Conservation (phyloP, 2,329 filamentous ascomycete genomes). For the Fusarium paranaense region DNA sequence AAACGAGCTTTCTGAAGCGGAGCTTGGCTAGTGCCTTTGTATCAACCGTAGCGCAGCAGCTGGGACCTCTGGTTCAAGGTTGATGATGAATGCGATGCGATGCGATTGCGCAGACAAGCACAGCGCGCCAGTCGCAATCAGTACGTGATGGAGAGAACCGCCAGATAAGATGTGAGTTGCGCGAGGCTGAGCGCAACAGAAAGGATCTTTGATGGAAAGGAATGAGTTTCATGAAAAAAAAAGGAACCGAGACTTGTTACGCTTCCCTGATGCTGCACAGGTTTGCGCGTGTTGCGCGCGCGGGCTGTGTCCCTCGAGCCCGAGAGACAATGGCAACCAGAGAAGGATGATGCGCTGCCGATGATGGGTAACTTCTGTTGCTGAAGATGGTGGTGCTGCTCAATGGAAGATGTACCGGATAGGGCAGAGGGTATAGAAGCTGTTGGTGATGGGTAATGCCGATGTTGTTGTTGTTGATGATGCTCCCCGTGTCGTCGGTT, state of each 20-base stretch:
- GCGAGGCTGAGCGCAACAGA: slow-evolving; percentile 11
- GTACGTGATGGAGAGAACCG: slow-evolving; percentile 7
- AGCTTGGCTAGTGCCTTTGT: slow-evolving; percentile 32
- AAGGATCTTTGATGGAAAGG: not conserved
- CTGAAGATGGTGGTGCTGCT: slow-evolving; percentile 14
- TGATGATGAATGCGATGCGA: slow-evolving; percentile 25
- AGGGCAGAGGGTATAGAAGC: slow-evolving; percentile 13
- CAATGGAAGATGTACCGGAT: slow-evolving; percentile 5
- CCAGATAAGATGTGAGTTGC: slow-evolving; percentile 13
- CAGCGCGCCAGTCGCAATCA: slow-evolving; percentile 8
- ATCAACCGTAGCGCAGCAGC: slow-evolving; percentile 24
- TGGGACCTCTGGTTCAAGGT: slow-evolving; percentile 21
- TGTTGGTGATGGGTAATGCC: slow-evolving; percentile 11
- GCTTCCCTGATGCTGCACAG: slow-evolving; percentile 19
- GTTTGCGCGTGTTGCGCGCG: slow-evolving; percentile 14
- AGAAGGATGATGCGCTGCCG: slow-evolving; percentile 4
- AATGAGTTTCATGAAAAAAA: not conserved
- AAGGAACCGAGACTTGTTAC: slow-evolving; percentile 17
- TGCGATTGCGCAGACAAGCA: slow-evolving; percentile 15
- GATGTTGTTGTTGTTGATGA: slow-evolving; percentile 9
- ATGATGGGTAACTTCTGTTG: slow-evolving; percentile 2
- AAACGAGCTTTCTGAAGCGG: slow-evolving; percentile 33
- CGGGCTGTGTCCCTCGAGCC: slow-evolving; percentile 15
- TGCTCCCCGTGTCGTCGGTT: slow-evolving; percentile 25
- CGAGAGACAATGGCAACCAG: not conserved